Percentiles rank a stretch among this genome's conserved stretches.
Evolutionary conservation across 352 stramenopile genomes (phyloP).

Genomic region (Globisporangium cystogenes): DNA sequence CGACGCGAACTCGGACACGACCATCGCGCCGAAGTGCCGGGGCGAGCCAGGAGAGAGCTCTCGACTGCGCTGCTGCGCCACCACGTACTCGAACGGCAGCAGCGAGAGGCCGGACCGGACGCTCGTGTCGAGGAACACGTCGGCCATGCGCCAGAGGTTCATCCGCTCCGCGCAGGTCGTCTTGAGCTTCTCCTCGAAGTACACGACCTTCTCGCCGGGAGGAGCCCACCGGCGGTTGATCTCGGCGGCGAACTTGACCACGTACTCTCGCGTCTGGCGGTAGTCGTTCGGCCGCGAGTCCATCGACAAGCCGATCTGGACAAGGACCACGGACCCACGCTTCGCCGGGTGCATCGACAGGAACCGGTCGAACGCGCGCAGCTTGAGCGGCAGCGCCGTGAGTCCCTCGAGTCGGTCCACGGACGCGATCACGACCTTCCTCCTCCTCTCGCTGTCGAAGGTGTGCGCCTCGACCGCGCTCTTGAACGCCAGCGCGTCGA

Average conservation of each 20-base stretch:
- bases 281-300: constrained; percentile 91
- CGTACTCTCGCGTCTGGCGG: constrained; percentile 87
- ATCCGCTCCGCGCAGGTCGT: constrained; percentile 66
- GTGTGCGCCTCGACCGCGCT: constrained; percentile 35
- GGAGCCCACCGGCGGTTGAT: constrained; percentile 88
- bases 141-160: constrained; percentile 59
- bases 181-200: constrained; percentile 65
- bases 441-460: constrained; percentile 19
- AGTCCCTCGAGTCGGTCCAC: constrained; percentile 95
- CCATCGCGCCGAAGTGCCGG: constrained; percentile 78
- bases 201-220: constrained; percentile 49
- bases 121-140: constrained; percentile 69
- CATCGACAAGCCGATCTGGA: constrained; percentile 70
- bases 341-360: constrained; percentile 83
- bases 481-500: constrained; percentile 21
- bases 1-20: constrained; percentile 96
- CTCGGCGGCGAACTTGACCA: constrained; percentile 84
- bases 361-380: constrained; percentile 95
- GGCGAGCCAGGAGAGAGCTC: constrained; percentile 19
- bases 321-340: constrained; percentile 58
- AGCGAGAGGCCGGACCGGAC: constrained; percentile 61
- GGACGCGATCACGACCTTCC: constrained; percentile 77
- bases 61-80: constrained; percentile 51
- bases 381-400: constrained; percentile 95
- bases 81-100: constrained; percentile 75